These are phyloP conservation scores for Russula olivacea DNA, from an alignment of 768 basidiomycete species.

Conservation along the genomic window DNA sequence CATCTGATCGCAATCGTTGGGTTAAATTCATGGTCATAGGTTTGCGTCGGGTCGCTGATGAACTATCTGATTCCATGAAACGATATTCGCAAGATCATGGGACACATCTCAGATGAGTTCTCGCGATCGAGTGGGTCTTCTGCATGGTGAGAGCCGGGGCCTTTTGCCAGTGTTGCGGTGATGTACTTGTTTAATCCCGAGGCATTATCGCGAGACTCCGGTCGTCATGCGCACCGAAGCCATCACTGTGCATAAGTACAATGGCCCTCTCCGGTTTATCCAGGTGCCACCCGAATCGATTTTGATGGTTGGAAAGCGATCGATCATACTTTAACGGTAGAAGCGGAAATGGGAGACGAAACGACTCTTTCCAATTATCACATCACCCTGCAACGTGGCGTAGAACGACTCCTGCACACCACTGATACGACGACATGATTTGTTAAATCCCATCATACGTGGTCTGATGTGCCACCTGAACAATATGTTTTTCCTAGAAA, in stretches of 20 bases:
- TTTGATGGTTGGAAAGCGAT: not conserved
- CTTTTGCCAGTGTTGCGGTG: too few relatives aligned
- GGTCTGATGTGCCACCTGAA: not conserved
- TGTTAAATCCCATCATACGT: not conserved
- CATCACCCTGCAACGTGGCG: not conserved
- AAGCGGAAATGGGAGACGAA: not conserved
- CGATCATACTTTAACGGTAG: not conserved
- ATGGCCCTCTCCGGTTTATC: not conserved
- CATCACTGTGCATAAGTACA: not conserved
- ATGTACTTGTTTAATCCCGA: not conserved
- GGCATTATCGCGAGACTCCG: not conserved
- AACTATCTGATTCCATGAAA: not conserved
- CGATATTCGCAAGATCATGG: not conserved
- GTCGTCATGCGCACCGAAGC: not conserved
- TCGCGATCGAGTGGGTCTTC: not conserved
- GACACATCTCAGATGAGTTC: not conserved
- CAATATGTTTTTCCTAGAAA: not conserved
- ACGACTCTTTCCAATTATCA: too few relatives aligned
- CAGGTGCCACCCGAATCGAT: not conserved
- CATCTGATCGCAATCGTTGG: not conserved
- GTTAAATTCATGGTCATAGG: too few relatives aligned
- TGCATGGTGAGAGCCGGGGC: too few relatives aligned
- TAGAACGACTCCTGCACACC: not conserved
- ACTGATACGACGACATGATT: not conserved
- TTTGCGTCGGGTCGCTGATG: not conserved